Evolutionary conservation across 345 rosid species (phyloP).

Genomic region (Moringa oleifera): DNA sequence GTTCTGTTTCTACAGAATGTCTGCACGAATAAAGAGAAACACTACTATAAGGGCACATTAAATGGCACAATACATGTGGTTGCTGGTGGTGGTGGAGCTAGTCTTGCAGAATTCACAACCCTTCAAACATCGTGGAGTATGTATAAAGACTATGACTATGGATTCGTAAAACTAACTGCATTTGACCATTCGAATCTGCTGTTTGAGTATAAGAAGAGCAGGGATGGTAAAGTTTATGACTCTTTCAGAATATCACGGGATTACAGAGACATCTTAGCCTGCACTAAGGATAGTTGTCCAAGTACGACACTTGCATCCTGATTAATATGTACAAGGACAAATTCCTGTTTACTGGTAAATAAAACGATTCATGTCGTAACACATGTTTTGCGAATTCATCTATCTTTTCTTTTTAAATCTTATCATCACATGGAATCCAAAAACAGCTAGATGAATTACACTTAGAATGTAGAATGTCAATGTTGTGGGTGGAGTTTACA

Average conservation of each 20-base stretch:
- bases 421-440: background rate
- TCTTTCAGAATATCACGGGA: conserved; percentile 50
- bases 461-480: background rate
- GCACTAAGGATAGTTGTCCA: conserved; percentile 52
- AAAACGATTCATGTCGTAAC: background rate
- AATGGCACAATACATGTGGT: conserved; percentile 71
- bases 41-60: conserved; percentile 34
- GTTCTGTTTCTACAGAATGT: conserved; percentile 31
- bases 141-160: conserved; percentile 44
- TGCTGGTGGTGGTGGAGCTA: conserved; percentile 75
- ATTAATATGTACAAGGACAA: background rate
- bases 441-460: too few species aligned
- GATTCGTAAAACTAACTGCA: conserved; percentile 52
- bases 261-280: conserved; percentile 50
- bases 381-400: background rate
- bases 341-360: background rate
- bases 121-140: conserved; percentile 52
- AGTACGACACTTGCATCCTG: conserved; percentile 53
- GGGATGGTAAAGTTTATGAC: conserved; percentile 62
- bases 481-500: conserved; percentile 23
- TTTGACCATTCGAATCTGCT: conserved; percentile 46
- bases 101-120: conserved; percentile 40
- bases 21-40: conserved; percentile 51
- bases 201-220: conserved; percentile 69
- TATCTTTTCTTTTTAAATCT: background rate